Conservation (phyloP, 2,329 filamentous ascomycete species). For the Phialophora chinensis region DNA sequence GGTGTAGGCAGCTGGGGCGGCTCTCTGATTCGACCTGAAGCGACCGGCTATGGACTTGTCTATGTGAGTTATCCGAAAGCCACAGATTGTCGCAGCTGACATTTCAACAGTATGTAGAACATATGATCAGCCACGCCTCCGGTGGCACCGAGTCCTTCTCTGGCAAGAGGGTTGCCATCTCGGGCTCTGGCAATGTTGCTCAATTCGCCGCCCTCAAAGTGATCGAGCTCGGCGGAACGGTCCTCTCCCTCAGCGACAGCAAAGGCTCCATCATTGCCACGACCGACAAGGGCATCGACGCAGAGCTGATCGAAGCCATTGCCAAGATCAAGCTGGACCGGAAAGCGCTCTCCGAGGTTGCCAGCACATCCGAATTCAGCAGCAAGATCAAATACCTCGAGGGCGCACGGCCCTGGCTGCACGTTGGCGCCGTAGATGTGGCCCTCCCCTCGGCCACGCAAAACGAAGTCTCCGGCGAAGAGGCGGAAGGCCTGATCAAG, state of each 20-base stretch:
- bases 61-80: constrained; percentile 63
- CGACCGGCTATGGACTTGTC: constrained; percentile 93
- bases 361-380: constrained; percentile 60
- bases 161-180: constrained; percentile 94
- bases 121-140: constrained; percentile 89
- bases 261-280: constrained; percentile 81
- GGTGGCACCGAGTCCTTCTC: constrained; percentile 79
- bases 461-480: constrained; percentile 93
- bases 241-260: constrained; percentile 92
- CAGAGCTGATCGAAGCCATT: constrained; percentile 79
- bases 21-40: constrained; percentile 91
- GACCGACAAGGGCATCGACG: constrained; percentile 73
- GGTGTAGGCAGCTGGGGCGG: constrained; percentile 77
- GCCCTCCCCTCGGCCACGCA: constrained; percentile 93
- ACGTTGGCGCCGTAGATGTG: constrained; percentile 87
- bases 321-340: constrained; percentile 85
- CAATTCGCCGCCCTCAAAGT: constrained; percentile 96
- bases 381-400: constrained; percentile 83
- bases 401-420: constrained; percentile 87
- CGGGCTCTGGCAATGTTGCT: constrained; percentile 95
- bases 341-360: constrained; percentile 77
- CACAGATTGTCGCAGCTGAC: constrained; percentile 10
- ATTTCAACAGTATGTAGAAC: constrained; percentile 73
- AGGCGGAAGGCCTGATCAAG: constrained; percentile 80
- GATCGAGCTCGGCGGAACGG: constrained; percentile 91